A percentile compares a stretch with the other conserved stretches of the same genome.
Evolutionary conservation across 2,329 filamentous ascomycete genomes (phyloP).

Genomic region (Fusarium udum): DNA sequence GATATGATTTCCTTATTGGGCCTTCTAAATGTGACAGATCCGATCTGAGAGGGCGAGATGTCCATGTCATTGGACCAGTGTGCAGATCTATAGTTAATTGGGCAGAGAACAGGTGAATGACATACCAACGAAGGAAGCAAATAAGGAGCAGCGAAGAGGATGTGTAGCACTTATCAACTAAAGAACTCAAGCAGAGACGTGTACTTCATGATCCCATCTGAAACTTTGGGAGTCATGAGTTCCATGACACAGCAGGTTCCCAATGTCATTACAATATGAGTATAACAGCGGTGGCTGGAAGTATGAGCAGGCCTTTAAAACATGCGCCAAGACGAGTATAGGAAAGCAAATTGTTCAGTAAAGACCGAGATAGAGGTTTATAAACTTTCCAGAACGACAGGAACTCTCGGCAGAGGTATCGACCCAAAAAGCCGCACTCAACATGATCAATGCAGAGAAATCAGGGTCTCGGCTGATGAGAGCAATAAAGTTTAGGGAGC

Average conservation of each 20-base stretch:
- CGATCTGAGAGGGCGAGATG: background rate
- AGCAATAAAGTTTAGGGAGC: background rate
- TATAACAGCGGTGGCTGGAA: too few species aligned
- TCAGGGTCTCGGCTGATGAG: background rate
- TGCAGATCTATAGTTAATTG: accelerated
- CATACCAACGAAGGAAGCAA: accelerated
- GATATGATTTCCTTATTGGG: background rate
- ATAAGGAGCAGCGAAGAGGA: background rate
- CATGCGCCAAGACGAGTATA: background rate
- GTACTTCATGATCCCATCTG: background rate
- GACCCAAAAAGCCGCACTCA: background rate
- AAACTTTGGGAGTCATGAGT: background rate
- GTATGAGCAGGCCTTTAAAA: too few species aligned
- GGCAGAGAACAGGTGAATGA: background rate
- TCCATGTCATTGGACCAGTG: accelerated
- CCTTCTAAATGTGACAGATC: background rate
- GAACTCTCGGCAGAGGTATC: background rate
- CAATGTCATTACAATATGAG: accelerated
- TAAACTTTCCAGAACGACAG: background rate
- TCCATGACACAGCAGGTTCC: background rate
- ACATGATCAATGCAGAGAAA: background rate
- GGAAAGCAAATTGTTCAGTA: accelerated
- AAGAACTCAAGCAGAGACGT: background rate
- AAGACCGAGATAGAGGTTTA: accelerated
- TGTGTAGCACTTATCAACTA: background rate